A percentile compares a stretch with the other conserved stretches of the same genome.
phyloP scores from a whole-genome alignment of 495 filamentous ascomycete genomes.

The Letharia columbiana region DNA sequence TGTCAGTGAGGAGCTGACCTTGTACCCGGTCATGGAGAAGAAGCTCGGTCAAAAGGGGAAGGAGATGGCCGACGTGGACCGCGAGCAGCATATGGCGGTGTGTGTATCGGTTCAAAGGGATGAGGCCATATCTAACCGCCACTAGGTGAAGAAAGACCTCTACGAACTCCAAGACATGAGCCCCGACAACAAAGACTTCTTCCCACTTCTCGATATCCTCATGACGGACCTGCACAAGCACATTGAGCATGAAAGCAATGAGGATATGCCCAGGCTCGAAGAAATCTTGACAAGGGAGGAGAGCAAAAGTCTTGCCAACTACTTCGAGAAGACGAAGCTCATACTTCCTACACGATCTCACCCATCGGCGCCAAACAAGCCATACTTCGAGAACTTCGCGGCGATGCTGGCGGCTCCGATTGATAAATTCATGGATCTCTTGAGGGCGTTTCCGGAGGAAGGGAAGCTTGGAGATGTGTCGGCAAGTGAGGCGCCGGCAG shows the following conservation, averaged over 20 bases:
- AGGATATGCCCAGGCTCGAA: conserved; percentile 19
- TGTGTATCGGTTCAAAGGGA: conserved; percentile 16
- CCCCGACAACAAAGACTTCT: conserved; percentile 7
- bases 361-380: conserved; percentile 38
- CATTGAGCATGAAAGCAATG: conserved; percentile 16
- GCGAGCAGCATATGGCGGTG: conserved; percentile 49
- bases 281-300: conserved; percentile 25
- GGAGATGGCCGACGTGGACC: conserved; percentile 50
- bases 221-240: conserved; percentile 15
- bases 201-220: conserved; percentile 14
- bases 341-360: conserved; percentile 29
- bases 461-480: conserved; percentile 1
- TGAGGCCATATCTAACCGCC: neutral
- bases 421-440: conserved; percentile 43
- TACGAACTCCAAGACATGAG: conserved; percentile 18
- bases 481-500: neutral
- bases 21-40: conserved; percentile 61
- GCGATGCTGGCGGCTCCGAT: conserved; percentile 43
- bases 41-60: conserved; percentile 43
- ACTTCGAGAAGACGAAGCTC: conserved; percentile 21
- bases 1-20: conserved; percentile 58
- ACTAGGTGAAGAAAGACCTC: conserved; percentile 17
- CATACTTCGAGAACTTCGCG: conserved; percentile 42
- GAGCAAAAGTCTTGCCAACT: conserved; percentile 23
- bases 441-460: conserved; percentile 37